Percentiles rank a stretch among this genome's conserved stretches.
These are phyloP conservation scores for Trifolium dubium DNA, from an alignment of 306 rosid genomes.

Conservation along the genomic window DNA sequence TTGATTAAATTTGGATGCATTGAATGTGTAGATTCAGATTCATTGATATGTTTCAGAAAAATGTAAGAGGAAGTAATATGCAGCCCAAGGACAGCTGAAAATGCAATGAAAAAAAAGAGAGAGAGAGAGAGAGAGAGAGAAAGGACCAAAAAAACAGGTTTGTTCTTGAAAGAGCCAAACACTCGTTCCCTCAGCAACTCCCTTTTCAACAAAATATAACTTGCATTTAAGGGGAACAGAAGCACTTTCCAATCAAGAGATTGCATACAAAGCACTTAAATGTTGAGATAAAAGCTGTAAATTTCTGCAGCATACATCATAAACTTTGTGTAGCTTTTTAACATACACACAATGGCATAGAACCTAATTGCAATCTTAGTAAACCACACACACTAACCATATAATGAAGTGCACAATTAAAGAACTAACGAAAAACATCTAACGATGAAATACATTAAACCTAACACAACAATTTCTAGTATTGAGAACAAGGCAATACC, in stretches of 20 bases:
- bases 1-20: too few relatives aligned
- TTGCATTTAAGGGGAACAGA: too few relatives aligned
- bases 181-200: too few relatives aligned
- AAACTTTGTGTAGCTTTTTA: too few relatives aligned
- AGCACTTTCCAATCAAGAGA: neutral
- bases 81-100: neutral
- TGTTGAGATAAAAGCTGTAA: neutral
- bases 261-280: neutral
- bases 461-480: neutral
- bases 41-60: too few relatives aligned
- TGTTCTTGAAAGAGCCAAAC: constrained; percentile 90
- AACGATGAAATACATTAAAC: neutral
- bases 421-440: neutral
- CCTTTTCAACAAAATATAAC: too few relatives aligned
- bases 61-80: neutral
- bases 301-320: neutral
- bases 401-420: neutral
- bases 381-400: neutral
- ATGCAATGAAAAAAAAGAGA: constrained; percentile 19
- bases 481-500: constrained; percentile 42
- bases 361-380: neutral
- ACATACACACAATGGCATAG: neutral
- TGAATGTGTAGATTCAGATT: too few relatives aligned
- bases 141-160: constrained; percentile 54
- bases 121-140: too few relatives aligned